phyloP scores from a whole-genome alignment of 768 basidiomycete genomes.

The Suillus clintonianus region DNA sequence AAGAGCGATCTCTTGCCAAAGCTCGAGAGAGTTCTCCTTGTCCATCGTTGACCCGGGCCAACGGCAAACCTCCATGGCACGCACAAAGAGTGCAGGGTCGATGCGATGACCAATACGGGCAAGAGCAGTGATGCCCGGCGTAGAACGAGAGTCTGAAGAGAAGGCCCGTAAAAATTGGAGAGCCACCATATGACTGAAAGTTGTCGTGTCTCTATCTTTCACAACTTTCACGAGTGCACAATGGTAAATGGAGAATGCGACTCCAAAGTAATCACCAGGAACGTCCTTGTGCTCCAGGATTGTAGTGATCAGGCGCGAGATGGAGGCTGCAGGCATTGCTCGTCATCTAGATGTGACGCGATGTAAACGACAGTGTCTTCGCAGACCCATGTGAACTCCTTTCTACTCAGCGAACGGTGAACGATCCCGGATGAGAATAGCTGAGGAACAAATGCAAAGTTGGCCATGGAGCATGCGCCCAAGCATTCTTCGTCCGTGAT shows the following conservation, averaged over 20 bases:
- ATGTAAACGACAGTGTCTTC: slow-evolving; percentile 5
- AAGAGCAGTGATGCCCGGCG: slow-evolving; percentile 4
- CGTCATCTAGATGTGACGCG: slow-evolving; percentile 24
- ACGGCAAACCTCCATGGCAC: neutral
- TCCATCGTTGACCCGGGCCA: neutral
- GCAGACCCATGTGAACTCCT: slow-evolving; percentile 1
- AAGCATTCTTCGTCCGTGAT: neutral
- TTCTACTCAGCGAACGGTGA: too few relatives aligned
- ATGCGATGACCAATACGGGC: neutral
- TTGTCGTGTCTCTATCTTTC: neutral
- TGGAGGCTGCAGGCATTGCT: slow-evolving; percentile 7
- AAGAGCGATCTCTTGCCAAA: neutral
- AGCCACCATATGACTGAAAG: neutral
- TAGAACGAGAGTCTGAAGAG: neutral
- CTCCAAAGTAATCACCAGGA: neutral
- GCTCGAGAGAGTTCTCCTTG: neutral
- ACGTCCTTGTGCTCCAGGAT: neutral
- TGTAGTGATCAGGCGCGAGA: neutral
- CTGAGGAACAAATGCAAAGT: neutral
- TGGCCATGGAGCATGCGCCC: neutral
- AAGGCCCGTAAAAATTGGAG: slow-evolving; percentile 1
- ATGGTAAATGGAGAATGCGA: neutral
- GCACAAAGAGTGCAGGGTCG: neutral
- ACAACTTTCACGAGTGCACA: neutral
- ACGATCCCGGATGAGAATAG: neutral